Percentiles rank a stretch among this genome's conserved stretches.
phyloP scores from a whole-genome alignment of 2,329 filamentous ascomycete genomes.

The Chaetomiaceae sp. region DNA sequence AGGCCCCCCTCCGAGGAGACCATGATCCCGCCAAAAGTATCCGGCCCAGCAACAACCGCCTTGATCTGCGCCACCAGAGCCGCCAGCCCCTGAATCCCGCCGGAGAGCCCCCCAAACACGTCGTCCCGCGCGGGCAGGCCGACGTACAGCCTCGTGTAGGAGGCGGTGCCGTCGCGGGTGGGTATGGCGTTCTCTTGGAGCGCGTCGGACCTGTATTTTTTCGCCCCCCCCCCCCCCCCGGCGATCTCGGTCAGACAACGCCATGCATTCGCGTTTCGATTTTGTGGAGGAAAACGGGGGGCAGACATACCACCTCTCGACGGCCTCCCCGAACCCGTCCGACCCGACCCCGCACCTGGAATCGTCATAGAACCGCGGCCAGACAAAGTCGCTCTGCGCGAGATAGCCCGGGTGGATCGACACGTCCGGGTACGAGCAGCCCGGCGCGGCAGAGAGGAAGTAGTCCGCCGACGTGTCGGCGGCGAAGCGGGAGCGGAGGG shows the following conservation, averaged over 20 bases:
- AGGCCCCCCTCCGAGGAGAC: neutral
- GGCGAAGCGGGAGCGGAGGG: conserved; percentile 15
- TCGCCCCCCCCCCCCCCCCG: too few relatives aligned
- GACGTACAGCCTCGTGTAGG: conserved; percentile 11
- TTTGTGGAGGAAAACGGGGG: neutral
- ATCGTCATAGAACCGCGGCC: conserved; percentile 20
- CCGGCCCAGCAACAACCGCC: neutral
- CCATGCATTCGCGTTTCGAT: too few relatives aligned
- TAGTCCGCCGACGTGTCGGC: conserved; percentile 12
- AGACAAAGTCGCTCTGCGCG: conserved; percentile 21
- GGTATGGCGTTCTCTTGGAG: neutral
- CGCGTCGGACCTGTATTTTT: conserved; percentile 3
- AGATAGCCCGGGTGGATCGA: conserved; percentile 20
- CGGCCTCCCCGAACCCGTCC: conserved; percentile 3
- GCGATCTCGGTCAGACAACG: too few relatives aligned
- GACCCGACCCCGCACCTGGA: conserved; percentile 13
- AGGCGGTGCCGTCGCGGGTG: conserved; percentile 4
- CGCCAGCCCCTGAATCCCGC: neutral
- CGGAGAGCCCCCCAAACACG: neutral
- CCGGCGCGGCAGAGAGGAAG: conserved; percentile 19
- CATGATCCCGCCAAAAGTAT: neutral
- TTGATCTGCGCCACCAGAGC: neutral
- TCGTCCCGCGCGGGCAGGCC: neutral
- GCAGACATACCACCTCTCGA: conserved; percentile 2
- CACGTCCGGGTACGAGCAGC: conserved; percentile 14